Conservation (phyloP, 2,329 filamentous ascomycete genomes). For the Scedosporium aurantiacum region DNA sequence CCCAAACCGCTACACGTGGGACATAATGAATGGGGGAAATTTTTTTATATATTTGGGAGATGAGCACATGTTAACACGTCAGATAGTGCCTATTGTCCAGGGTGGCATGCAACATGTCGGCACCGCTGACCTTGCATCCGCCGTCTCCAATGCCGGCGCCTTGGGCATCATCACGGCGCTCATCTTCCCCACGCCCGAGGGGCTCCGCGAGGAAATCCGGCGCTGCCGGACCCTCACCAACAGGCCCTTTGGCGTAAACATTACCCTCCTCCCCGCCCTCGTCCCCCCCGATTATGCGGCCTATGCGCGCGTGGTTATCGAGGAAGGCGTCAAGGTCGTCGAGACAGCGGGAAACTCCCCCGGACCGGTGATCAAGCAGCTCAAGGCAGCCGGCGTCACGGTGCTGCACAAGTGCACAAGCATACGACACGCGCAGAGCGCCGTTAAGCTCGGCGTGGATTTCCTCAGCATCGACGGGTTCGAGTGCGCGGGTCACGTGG, state of each 20-base stretch:
- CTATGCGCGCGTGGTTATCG: constrained; percentile 85
- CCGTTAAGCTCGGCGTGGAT: constrained; percentile 89
- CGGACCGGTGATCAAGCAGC: constrained; percentile 76
- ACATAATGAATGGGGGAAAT: too few relatives aligned
- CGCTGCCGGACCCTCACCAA: constrained; percentile 70
- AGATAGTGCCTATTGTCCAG: constrained; percentile 65
- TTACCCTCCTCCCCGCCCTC: constrained; percentile 83
- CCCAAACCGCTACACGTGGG: too few relatives aligned
- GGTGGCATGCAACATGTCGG: constrained; percentile 84
- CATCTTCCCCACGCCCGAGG: constrained; percentile 85
- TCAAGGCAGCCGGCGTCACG: constrained; percentile 69
- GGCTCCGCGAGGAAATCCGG: constrained; percentile 85
- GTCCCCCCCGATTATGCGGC: constrained; percentile 85
- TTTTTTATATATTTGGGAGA: too few relatives aligned
- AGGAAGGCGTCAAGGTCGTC: constrained; percentile 83
- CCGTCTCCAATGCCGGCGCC: constrained; percentile 72
- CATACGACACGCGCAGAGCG: constrained; percentile 83
- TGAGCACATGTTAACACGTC: not conserved
- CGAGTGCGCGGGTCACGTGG: constrained; percentile 86
- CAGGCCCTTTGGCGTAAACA: constrained; percentile 82
- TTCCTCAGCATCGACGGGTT: constrained; percentile 97
- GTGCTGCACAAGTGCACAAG: constrained; percentile 97
- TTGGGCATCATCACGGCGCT: constrained; percentile 76
- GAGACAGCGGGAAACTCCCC: constrained; percentile 87
- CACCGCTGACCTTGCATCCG: constrained; percentile 66